phyloP scores from a whole-genome alignment of 805 yeast species.

The Kodamaea kaohsiungensis region DNA sequence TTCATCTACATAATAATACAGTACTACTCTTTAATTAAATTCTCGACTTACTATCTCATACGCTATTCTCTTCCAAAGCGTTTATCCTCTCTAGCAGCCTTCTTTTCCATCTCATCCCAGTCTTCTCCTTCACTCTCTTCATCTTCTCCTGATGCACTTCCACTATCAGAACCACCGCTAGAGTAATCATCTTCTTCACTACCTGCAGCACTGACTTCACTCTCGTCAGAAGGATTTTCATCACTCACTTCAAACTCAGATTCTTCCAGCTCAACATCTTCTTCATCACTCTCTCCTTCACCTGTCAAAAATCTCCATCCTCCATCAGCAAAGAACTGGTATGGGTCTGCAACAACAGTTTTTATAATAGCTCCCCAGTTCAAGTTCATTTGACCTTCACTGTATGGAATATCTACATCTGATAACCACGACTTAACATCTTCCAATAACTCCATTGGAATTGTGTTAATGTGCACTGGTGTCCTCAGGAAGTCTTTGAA shows the following conservation, averaged over 20 bases:
- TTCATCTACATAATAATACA: background rate
- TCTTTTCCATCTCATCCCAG: constrained; percentile 63
- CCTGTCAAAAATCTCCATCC: constrained; percentile 96
- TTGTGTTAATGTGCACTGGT: constrained; percentile 90
- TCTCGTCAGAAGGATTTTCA: constrained; percentile 63
- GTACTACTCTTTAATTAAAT: background rate
- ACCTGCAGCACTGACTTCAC: constrained; percentile 52
- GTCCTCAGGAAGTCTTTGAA: constrained; percentile 88
- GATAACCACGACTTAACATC: constrained; percentile 95
- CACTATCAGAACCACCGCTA: constrained; percentile 39
- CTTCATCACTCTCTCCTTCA: constrained; percentile 72
- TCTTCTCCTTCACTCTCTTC: constrained; percentile 44
- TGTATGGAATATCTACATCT: constrained; percentile 94
- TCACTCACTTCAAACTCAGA: constrained; percentile 67
- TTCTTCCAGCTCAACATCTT: constrained; percentile 67
- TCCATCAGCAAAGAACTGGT: constrained; percentile 88
- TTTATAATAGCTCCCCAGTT: constrained; percentile 97
- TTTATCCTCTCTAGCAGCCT: constrained; percentile 52
- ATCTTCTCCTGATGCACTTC: constrained; percentile 39
- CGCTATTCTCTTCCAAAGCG: constrained; percentile 25
- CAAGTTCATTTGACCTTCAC: constrained; percentile 93
- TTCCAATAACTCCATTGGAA: constrained; percentile 89
- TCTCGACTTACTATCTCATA: background rate
- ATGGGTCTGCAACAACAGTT: constrained; percentile 88
- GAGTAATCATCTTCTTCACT: constrained; percentile 41